A percentile compares a stretch with the other conserved stretches of the same genome.
Conservation (phyloP, 2,329 filamentous ascomycete genomes). For the Zymoseptoria brevis region DNA sequence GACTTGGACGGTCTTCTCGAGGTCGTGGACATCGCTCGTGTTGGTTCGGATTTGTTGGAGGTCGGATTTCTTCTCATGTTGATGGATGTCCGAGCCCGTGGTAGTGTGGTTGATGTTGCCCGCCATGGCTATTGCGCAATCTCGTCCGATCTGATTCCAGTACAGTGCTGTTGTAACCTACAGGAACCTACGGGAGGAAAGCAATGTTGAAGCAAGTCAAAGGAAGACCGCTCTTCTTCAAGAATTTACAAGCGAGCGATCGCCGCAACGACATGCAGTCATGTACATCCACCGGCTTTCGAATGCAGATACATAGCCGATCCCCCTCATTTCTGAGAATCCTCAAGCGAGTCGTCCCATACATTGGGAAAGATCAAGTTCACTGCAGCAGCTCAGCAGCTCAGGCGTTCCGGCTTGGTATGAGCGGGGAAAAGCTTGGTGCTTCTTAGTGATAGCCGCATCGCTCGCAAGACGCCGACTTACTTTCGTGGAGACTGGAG, state of each 20-base stretch:
- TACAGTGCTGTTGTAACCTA: neutral
- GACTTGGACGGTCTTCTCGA: slow-evolving; percentile 3
- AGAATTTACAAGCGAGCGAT: neutral
- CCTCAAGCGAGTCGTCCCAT: neutral
- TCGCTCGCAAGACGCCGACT: neutral
- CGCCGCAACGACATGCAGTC: neutral
- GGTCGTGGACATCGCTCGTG: slow-evolving; percentile 1
- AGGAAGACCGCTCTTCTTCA: neutral
- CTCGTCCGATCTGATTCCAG: neutral
- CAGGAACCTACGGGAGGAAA: neutral
- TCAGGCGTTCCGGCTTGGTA: neutral
- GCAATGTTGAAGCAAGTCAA: neutral
- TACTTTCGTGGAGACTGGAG: too few species aligned
- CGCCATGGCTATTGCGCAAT: neutral
- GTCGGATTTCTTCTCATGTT: neutral
- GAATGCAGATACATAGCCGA: neutral
- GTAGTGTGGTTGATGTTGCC: neutral
- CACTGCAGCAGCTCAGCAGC: neutral
- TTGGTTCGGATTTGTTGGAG: slow-evolving; percentile 5
- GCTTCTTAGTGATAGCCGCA: neutral
- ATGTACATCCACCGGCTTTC: neutral
- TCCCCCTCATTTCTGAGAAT: neutral
- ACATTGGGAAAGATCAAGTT: neutral
- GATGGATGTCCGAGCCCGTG: neutral
- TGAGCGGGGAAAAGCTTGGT: neutral